These are phyloP conservation scores for Ilex aquifolium DNA, from an alignment of 257 asterid genomes.

Conservation along the genomic window DNA sequence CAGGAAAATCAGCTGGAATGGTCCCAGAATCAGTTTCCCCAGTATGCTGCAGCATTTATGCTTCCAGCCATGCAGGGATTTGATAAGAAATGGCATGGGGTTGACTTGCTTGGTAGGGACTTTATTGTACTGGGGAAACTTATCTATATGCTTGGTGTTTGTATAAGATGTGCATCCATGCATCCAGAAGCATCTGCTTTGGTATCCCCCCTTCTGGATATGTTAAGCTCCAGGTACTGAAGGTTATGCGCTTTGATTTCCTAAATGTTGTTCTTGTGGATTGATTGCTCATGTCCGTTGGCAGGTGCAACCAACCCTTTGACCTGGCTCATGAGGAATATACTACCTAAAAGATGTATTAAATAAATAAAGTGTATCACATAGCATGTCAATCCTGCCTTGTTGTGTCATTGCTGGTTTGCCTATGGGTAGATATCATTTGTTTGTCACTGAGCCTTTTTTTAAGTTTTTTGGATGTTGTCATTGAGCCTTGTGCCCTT, in stretches of 20 bases:
- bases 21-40: conserved; percentile 74
- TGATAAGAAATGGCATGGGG: conserved; percentile 89
- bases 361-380: no score
- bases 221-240: conserved; percentile 71
- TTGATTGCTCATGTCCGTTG: no score
- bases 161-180: conserved; percentile 87
- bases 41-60: conserved; percentile 90
- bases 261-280: no score
- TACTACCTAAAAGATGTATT: no score
- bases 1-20: conserved; percentile 38
- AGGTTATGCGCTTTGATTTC: neutral
- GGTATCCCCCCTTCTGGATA: conserved; percentile 84
- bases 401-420: neutral
- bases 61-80: conserved; percentile 89
- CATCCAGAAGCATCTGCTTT: conserved; percentile 93
- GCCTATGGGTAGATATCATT: no score
- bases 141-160: conserved; percentile 85
- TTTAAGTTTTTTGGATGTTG: no score
- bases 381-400: neutral
- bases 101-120: conserved; percentile 81
- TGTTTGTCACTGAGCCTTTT: no score
- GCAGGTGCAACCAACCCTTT: no score
- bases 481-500: conserved; percentile 4
- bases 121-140: conserved; percentile 84
- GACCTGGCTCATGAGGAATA: no score